Percentiles rank a stretch among this genome's conserved stretches.
Conservation (phyloP, 148 eudicot genomes). For the Vaccinium corymbosum region DNA sequence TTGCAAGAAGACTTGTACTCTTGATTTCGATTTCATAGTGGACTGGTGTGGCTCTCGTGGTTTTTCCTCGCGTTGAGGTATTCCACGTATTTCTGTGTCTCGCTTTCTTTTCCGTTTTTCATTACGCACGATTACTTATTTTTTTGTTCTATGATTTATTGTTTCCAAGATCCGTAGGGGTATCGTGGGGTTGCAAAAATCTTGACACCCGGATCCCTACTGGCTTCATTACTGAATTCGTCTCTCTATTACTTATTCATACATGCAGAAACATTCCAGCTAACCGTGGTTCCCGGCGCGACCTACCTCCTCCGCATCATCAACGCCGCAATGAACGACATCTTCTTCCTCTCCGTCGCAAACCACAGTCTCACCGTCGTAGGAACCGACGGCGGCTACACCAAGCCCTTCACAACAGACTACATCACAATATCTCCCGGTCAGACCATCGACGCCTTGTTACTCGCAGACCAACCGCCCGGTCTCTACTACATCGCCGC, state of each 20-base stretch:
- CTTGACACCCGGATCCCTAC: too few relatives aligned
- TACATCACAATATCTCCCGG: conserved; percentile 23
- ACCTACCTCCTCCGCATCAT: conserved; percentile 26
- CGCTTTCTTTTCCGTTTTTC: too few relatives aligned
- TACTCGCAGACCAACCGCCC: neutral
- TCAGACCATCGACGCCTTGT: conserved; percentile 24
- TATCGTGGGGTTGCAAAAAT: too few relatives aligned
- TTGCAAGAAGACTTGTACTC: too few relatives aligned
- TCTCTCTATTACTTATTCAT: too few relatives aligned
- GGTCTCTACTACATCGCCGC: conserved; percentile 18
- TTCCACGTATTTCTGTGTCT: too few relatives aligned
- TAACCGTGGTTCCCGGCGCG: conserved; percentile 13
- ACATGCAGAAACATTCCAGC: conserved; percentile 20
- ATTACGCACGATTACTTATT: too few relatives aligned
- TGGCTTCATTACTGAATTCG: neutral
- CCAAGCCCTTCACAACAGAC: conserved; percentile 20
- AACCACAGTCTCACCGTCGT: conserved; percentile 23
- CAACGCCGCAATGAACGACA: conserved; percentile 27
- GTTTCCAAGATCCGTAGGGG: too few relatives aligned
- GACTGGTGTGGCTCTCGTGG: too few relatives aligned
- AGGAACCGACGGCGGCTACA: conserved; percentile 23
- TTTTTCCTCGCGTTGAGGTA: too few relatives aligned
- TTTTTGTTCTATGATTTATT: too few relatives aligned
- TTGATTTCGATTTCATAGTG: too few relatives aligned
- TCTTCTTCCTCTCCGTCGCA: conserved; percentile 26